These are phyloP conservation scores for Fusarium chlamydosporum DNA, from an alignment of 2,329 filamentous ascomycete genomes.

Conservation along the genomic window DNA sequence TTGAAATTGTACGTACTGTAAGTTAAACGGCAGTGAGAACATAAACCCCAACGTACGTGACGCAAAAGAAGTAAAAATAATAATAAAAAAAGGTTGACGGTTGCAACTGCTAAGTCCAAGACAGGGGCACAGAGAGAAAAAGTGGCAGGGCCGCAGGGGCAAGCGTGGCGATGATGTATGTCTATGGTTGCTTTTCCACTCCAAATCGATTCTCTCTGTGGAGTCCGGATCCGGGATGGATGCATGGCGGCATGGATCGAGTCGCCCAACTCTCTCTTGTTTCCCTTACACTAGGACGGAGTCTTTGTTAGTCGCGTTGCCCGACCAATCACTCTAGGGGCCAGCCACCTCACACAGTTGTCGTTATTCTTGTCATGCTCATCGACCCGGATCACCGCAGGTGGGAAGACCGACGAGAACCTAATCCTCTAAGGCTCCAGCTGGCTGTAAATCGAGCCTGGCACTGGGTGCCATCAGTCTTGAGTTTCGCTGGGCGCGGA, in stretches of 20 bases:
- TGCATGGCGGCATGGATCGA: conserved; percentile 48
- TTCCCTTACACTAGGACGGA: conserved; percentile 45
- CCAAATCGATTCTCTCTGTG: conserved; percentile 52
- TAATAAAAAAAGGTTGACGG: conserved; percentile 39
- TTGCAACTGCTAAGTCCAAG: conserved; percentile 37
- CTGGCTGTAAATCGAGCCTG: conserved; percentile 39
- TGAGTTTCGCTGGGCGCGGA: conserved; percentile 33
- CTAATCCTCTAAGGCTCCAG: conserved; percentile 37
- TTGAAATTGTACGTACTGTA: conserved; percentile 23
- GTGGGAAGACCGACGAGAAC: conserved; percentile 35
- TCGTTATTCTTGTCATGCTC: conserved; percentile 44
- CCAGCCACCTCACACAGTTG: conserved; percentile 47
- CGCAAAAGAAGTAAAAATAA: conserved; percentile 33
- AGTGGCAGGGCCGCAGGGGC: conserved; percentile 50
- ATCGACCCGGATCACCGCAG: conserved; percentile 39
- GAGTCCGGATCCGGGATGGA: conserved; percentile 56
- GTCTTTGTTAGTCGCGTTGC: conserved; percentile 49
- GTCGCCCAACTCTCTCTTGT: conserved; percentile 45
- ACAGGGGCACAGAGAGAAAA: conserved; percentile 48
- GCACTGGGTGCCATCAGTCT: conserved; percentile 30
- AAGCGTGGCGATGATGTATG: conserved; percentile 54
- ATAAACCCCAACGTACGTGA: conserved; percentile 32
- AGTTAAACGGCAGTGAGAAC: conserved; percentile 9
- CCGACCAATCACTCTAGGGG: conserved; percentile 46
- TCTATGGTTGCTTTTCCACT: conserved; percentile 53